Base-by-base conservation (phyloP, 305 asterid genomes). In the Rubia tinctorum region DNA sequence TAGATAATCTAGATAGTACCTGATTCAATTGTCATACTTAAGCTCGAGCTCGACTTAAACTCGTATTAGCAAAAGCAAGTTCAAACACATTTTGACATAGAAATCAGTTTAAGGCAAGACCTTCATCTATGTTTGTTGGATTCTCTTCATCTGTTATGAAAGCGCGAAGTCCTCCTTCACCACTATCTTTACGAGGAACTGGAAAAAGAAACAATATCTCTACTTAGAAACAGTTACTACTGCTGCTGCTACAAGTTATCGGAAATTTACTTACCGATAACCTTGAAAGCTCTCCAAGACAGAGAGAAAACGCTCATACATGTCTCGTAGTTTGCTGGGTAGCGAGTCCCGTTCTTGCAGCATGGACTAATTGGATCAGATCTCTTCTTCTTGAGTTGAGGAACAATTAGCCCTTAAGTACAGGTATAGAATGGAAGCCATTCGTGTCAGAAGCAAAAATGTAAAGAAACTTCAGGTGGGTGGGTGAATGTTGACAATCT, bases 261-360 rank as follows among this genome's bases (percentile, higher is more conserved):
- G 53, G 14, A n/a, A 53, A 62, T 44, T 10, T 75, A 62, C 80
- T 82, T 78, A 77, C 71, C 18, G 13, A 30, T 7, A 27, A 45
- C 66, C 73, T n/a, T 73, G 75, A 23, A 47, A 53, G 77, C 83
- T 34, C 39, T 23, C 82, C 81, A 71, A 9, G 77, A 59, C 43
- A 80, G 61, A 22, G 18, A 18, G n/a, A 82, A 73, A 69, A 86
- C 66, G 64, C 77, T 37, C 67, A 78, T 58, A 47, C 84, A 83
- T 2, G 86, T 83, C 75, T 27, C 22, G 71, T 80, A 85, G 78
- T 83, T 84, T 18, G 47, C 78, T 18, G 88, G 91, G 51, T 55
- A 73, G n/a, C 65, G 23, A 30, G 15, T 25, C 2, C 4, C 45
- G n/a, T 13, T 25, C 51, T 15, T 18, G 73, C 56, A 37, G 62